Evolutionary conservation across 2,329 filamentous ascomycete genomes (phyloP).

Genomic region (Dryadomyces sulphureus): DNA sequence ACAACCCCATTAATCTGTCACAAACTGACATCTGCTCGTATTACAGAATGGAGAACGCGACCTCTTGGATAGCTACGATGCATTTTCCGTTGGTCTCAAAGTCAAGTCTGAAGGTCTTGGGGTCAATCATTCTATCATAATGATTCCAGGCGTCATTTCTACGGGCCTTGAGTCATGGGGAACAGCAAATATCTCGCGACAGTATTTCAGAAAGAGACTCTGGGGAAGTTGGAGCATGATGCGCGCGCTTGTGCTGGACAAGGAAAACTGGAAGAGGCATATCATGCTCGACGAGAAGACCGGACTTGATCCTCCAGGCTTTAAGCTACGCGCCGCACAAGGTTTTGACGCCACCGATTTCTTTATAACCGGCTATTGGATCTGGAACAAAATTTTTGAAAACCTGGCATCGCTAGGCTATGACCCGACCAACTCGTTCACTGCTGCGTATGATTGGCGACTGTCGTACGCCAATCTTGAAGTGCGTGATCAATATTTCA

Average conservation of each 20-base stretch:
- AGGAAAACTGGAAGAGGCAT: constrained; percentile 86
- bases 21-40: not conserved
- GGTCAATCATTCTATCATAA: constrained; percentile 80
- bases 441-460: constrained; percentile 77
- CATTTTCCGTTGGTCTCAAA: constrained; percentile 80
- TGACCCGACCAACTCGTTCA: constrained; percentile 64
- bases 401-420: constrained; percentile 94
- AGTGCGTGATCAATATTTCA: constrained; percentile 84
- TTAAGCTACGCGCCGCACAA: constrained; percentile 86
- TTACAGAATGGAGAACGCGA: constrained; percentile 69
- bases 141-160: constrained; percentile 96
- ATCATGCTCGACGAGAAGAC: constrained; percentile 93
- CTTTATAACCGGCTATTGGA: constrained; percentile 87
- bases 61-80: constrained; percentile 72
- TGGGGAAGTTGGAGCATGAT: constrained; percentile 99
- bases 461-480: constrained; percentile 84
- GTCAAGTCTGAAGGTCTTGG: constrained; percentile 65
- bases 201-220: constrained; percentile 84
- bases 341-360: constrained; percentile 98
- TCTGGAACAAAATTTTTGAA: constrained; percentile 97
- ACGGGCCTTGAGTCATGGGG: constrained; percentile 96
- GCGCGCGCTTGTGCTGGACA: constrained; percentile 82
- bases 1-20: not conserved
- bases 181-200: constrained; percentile 67
- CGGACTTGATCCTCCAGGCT: constrained; percentile 74